Evolutionary conservation across 2,329 filamentous ascomycete genomes (phyloP).

Genomic region (Nigrospora osmanthi): DNA sequence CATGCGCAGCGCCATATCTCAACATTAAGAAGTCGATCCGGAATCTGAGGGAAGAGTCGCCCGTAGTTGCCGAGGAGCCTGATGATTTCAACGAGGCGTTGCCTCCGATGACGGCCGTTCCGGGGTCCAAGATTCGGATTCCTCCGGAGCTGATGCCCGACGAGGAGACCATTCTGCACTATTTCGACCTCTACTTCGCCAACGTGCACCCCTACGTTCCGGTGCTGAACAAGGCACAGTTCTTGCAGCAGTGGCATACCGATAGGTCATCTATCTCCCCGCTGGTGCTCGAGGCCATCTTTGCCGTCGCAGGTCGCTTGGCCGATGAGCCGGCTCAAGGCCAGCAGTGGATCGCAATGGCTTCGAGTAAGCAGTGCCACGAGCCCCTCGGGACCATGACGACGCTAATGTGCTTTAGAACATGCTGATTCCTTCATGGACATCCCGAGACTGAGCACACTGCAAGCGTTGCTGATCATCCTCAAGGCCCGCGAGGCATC

Average conservation of each 20-base stretch:
- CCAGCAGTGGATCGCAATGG: slow-evolving; percentile 87
- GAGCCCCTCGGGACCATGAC: no score
- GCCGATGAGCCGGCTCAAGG: slow-evolving; percentile 78
- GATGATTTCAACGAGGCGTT: slow-evolving; percentile 67
- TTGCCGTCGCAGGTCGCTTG: slow-evolving; percentile 79
- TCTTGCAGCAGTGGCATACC: slow-evolving; percentile 86
- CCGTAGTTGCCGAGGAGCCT: slow-evolving; percentile 54
- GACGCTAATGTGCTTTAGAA: slow-evolving; percentile 36
- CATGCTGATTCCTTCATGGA: slow-evolving; percentile 94
- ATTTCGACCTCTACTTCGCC: slow-evolving; percentile 84
- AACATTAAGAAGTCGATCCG: slow-evolving; percentile 45
- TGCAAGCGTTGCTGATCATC: slow-evolving; percentile 81
- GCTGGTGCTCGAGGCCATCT: slow-evolving; percentile 80
- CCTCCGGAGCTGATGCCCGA: slow-evolving; percentile 89
- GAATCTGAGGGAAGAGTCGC: slow-evolving; percentile 46
- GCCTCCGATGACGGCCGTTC: slow-evolving; percentile 58
- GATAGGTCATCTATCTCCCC: slow-evolving; percentile 82
- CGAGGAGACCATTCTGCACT: slow-evolving; percentile 72
- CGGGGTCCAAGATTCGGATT: slow-evolving; percentile 76
- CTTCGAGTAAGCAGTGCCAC: slow-evolving; percentile 53
- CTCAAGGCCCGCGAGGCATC: slow-evolving; percentile 88
- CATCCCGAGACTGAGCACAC: slow-evolving; percentile 78
- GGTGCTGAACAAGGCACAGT: slow-evolving; percentile 71
- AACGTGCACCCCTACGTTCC: slow-evolving; percentile 92
- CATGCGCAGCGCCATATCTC: slow-evolving; percentile 69